phyloP scores from a whole-genome alignment of 208 protist genomes.

The Angomonas deanei region DNA sequence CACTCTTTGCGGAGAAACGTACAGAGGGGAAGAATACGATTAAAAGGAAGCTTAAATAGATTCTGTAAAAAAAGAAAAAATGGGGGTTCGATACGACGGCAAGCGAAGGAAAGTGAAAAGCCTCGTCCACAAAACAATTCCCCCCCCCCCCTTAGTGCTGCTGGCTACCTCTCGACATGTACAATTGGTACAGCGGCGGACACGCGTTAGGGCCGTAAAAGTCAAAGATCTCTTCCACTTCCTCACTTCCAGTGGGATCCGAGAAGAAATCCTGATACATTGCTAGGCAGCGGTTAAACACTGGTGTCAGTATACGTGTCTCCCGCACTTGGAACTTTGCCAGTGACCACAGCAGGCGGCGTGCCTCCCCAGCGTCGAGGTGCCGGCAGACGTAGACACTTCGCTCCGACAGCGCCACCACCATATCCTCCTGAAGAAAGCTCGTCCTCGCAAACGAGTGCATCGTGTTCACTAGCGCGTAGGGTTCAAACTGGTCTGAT shows the following conservation, averaged over 20 bases:
- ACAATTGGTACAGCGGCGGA: conserved; percentile 85
- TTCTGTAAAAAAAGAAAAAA: no score
- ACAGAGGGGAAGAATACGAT: no score
- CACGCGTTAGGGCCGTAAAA: conserved; percentile 79
- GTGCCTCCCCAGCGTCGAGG: conserved; percentile 75
- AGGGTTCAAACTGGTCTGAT: conserved; percentile 79
- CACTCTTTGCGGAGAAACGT: no score
- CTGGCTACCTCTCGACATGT: conserved; percentile 70
- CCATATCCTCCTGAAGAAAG: conserved; percentile 89
- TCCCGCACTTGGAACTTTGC: conserved; percentile 87
- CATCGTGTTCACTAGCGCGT: conserved; percentile 78
- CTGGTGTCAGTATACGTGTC: conserved; percentile 69
- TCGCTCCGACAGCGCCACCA: conserved; percentile 81
- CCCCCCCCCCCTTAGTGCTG: no score
- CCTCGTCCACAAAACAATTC: no score
- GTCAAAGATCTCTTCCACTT: conserved; percentile 91
- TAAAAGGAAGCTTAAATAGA: no score
- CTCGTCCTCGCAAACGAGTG: conserved; percentile 86
- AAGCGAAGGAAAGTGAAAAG: no score
- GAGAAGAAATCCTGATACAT: conserved; percentile 88
- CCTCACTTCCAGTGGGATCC: conserved; percentile 85
- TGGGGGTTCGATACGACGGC: no score
- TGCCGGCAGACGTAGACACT: conserved; percentile 76
- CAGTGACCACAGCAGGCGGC: conserved; percentile 82
- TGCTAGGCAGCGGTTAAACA: conserved; percentile 86